Conservation (phyloP, 2,329 filamentous ascomycete species). For the Paecilomyces sp. region DNA sequence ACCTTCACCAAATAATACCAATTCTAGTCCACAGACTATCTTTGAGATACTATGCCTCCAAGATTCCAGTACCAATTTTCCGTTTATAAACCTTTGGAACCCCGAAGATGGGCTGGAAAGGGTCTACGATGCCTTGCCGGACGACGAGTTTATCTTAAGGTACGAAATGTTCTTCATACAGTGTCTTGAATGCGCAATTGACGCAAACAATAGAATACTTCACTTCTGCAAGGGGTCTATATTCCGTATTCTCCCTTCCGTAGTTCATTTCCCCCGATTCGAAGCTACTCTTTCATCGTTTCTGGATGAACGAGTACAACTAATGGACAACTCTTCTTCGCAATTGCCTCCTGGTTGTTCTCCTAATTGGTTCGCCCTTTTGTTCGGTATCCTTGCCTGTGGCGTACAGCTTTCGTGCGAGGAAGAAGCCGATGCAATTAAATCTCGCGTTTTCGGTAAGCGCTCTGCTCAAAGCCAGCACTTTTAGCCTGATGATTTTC, state of each 20-base stretch:
- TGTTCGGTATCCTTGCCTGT: neutral
- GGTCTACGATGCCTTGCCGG: neutral
- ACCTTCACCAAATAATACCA: neutral
- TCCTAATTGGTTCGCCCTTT: neutral
- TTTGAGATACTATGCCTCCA: neutral
- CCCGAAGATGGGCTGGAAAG: neutral
- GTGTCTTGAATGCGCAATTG: neutral
- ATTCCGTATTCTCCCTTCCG: neutral
- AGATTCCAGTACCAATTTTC: neutral
- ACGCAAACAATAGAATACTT: neutral
- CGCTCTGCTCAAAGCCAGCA: neutral
- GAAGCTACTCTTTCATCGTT: neutral
- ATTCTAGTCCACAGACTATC: slow-evolving; percentile 7
- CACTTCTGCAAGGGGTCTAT: neutral
- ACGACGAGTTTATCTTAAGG: neutral
- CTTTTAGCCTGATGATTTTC: neutral
- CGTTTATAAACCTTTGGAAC: neutral
- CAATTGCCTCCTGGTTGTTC: neutral
- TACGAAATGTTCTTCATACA: neutral
- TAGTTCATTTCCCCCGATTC: neutral
- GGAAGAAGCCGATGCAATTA: neutral
- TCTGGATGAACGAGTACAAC: neutral
- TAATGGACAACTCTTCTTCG: neutral
- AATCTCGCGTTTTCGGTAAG: neutral
- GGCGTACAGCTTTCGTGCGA: neutral